Evolutionary conservation across 768 basidiomycete genomes (phyloP).

Genomic region (Lenzites betulinus): DNA sequence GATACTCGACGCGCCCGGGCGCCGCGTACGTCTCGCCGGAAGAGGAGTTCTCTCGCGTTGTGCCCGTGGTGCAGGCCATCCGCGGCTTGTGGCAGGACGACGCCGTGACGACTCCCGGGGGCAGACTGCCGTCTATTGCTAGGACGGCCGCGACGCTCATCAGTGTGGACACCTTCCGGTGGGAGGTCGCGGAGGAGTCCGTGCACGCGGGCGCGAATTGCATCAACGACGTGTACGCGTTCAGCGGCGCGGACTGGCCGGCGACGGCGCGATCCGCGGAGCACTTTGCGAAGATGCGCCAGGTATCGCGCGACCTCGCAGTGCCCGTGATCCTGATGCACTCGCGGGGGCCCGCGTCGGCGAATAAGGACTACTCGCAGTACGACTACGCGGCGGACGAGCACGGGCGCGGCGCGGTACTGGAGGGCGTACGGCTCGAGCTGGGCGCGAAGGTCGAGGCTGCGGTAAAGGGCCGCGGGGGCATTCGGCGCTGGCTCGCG

Average conservation of each 20-base stretch:
- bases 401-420: constrained; percentile 42
- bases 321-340: constrained; percentile 95
- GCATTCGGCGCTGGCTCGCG: constrained; percentile 85
- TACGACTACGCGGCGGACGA: constrained; percentile 47
- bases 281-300: constrained; percentile 62
- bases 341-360: constrained; percentile 80
- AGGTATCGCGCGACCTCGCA: constrained; percentile 58
- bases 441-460: constrained; percentile 66
- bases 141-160: constrained; percentile 47
- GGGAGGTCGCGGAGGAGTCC: constrained; percentile 72
- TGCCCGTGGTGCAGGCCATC: constrained; percentile 67
- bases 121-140: background rate
- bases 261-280: constrained; percentile 36
- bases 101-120: background rate
- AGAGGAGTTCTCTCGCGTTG: constrained; percentile 74
- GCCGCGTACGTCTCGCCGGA: constrained; percentile 63
- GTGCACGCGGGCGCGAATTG: constrained; percentile 84
- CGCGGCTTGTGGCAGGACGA: constrained; percentile 35
- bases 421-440: constrained; percentile 71
- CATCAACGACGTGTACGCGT: constrained; percentile 91
- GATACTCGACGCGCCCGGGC: constrained; percentile 88
- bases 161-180: constrained; percentile 90
- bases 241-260: constrained; percentile 60
- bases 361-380: constrained; percentile 63
- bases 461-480: constrained; percentile 66